A percentile compares a stretch with the other conserved stretches of the same genome.
Conservation (phyloP, 768 basidiomycete species). For the Termitomyces sp. region DNA sequence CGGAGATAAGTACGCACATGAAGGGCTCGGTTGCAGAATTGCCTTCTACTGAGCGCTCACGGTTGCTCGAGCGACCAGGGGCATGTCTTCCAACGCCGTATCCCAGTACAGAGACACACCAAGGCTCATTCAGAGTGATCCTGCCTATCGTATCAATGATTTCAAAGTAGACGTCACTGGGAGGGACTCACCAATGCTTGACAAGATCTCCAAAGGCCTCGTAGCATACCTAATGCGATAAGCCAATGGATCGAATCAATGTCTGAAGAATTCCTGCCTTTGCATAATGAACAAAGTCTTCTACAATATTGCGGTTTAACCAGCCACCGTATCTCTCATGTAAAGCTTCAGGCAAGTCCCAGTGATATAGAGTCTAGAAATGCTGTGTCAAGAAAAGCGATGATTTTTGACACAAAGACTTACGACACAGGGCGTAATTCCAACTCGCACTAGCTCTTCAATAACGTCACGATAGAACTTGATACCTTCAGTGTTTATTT, state of each 20-base stretch:
- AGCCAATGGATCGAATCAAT: not conserved
- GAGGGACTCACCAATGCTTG: slow-evolving; percentile 51
- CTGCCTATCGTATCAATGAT: slow-evolving; percentile 19
- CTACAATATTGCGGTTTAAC: slow-evolving; percentile 59
- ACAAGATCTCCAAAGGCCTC: slow-evolving; percentile 67
- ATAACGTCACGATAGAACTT: slow-evolving; percentile 62
- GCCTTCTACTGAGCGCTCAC: slow-evolving; percentile 48
- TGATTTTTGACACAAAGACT: slow-evolving; percentile 9
- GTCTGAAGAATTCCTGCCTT: slow-evolving; percentile 22
- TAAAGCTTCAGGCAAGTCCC: slow-evolving; percentile 72
- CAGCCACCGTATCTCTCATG: slow-evolving; percentile 73
- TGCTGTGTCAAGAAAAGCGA: not conserved
- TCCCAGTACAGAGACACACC: slow-evolving; percentile 58
- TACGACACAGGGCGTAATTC: slow-evolving; percentile 61
- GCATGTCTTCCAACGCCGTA: slow-evolving; percentile 63
- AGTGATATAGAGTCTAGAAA: slow-evolving; percentile 61
- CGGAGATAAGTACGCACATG: slow-evolving; percentile 35
- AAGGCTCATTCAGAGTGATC: slow-evolving; percentile 74
- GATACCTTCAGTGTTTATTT: slow-evolving; percentile 59
- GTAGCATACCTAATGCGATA: slow-evolving; percentile 49
- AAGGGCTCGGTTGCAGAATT: slow-evolving; percentile 57
- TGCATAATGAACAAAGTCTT: slow-evolving; percentile 61
- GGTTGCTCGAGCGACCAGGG: slow-evolving; percentile 61
- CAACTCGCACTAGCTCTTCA: slow-evolving; percentile 52
- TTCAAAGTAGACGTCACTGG: not conserved